Base-by-base conservation (phyloP, 768 basidiomycete genomes). In the Cyathus striatus region DNA sequence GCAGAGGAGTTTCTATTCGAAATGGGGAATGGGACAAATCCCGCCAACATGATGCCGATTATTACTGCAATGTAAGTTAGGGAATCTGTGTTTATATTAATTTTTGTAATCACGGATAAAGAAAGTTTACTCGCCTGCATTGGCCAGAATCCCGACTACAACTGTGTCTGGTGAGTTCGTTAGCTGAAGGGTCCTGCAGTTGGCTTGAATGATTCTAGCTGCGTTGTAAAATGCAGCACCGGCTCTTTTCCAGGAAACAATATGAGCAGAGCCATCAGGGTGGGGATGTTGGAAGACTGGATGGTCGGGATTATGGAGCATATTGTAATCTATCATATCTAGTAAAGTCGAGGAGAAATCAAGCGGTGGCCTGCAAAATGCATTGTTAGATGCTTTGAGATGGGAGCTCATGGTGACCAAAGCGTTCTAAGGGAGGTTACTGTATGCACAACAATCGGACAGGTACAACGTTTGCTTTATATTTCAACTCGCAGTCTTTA, bases 261-360 rank as follows among this genome's bases (percentile, higher is more conserved):
- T 64, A 40, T 12, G 61, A 63, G 40, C 67, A 64, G 30, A 32
- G 30, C 35, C 35, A 14, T 37, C 20, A 20, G n/a, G 14, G n/a
- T 37, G n/a, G n/a, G n/a, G n/a, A 20, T 37, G 21, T 13, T 20
- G 13, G 20, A n/a, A 37, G n/a, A 37, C 3, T 10, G 35, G 35
- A 37, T 37, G 35, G 10, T 37, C 44, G 2, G 61, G 53, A 27
- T 45, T 55, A 24, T 63, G 45, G 12, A 43, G 33, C 2, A 41
- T 45, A 41, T 68, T 54, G 52, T 53, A 68, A 38, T 66, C 66
- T 27, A 56, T 60, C 6, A 68, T 27, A 40, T 70, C 52, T 2
- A 64, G 57, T 3, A 64, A 16, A 7, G 52, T 53, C 12, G 63
- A 41, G 7, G 55, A 51, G 12, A 60, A 56, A 33, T 66, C 56